These are phyloP conservation scores for Achaetomium macrosporum DNA, from an alignment of 2,329 filamentous ascomycete species.

Conservation along the genomic window DNA sequence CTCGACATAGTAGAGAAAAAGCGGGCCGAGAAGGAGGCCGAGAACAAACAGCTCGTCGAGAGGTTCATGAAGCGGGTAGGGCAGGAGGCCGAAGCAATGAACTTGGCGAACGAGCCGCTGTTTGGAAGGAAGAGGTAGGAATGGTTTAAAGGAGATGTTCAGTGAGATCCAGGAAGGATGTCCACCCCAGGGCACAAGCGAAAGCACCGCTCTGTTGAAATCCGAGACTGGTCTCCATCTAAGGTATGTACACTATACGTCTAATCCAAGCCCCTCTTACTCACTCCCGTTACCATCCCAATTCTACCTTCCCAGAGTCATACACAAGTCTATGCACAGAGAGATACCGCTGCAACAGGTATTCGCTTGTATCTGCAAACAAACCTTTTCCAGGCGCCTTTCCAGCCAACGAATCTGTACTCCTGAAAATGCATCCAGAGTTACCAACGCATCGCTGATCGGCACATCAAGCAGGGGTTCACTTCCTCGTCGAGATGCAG, in stretches of 20 bases:
- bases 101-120: slow-evolving; percentile 52
- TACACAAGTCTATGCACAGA: background rate
- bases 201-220: background rate
- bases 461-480: slow-evolving; percentile 1
- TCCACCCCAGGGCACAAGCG: background rate
- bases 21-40: slow-evolving; percentile 63
- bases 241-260: slow-evolving; percentile 8
- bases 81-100: slow-evolving; percentile 83
- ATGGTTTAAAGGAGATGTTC: background rate
- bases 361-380: slow-evolving; percentile 12
- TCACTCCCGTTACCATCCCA: too few species aligned
- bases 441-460: slow-evolving; percentile 1
- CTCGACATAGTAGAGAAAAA: slow-evolving; percentile 79
- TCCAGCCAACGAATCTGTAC: background rate
- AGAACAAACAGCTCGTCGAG: slow-evolving; percentile 85
- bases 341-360: slow-evolving; percentile 1
- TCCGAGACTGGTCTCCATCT: background rate
- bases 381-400: slow-evolving; percentile 2
- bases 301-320: background rate
- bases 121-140: slow-evolving; percentile 14
- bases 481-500: slow-evolving; percentile 74
- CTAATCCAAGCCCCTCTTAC: slow-evolving; percentile 1
- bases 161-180: background rate
- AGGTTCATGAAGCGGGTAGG: slow-evolving; percentile 88
- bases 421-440: slow-evolving; percentile 11